phyloP scores from a whole-genome alignment of 768 basidiomycete genomes.

The Kwoniella pini region DNA sequence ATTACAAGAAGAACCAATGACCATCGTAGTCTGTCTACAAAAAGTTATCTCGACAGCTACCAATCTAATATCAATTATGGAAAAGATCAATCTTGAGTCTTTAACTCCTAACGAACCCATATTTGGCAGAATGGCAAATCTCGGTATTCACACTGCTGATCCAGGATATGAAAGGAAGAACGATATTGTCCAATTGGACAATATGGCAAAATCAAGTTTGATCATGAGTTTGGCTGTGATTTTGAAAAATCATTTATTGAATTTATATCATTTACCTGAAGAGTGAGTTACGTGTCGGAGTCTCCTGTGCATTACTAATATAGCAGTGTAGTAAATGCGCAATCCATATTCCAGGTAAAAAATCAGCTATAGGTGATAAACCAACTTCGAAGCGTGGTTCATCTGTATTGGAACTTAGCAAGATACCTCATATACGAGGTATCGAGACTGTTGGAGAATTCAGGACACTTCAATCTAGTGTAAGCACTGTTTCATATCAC shows the following conservation, averaged over 20 bases:
- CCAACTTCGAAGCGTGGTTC: constrained; percentile 68
- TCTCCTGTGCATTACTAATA: no score
- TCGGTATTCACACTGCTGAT: background rate
- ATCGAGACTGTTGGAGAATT: constrained; percentile 67
- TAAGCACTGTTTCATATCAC: constrained; percentile 55
- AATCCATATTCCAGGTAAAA: constrained; percentile 85
- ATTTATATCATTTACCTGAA: constrained; percentile 80
- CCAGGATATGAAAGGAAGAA: background rate
- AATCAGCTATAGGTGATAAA: constrained; percentile 83
- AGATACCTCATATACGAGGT: constrained; percentile 61
- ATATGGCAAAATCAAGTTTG: constrained; percentile 60
- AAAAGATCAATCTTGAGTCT: constrained; percentile 65
- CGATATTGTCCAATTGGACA: background rate
- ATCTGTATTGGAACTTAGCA: constrained; percentile 67
- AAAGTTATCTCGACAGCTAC: constrained; percentile 59
- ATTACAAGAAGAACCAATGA: constrained; percentile 86
- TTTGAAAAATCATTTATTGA: constrained; percentile 81
- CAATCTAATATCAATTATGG: constrained; percentile 73
- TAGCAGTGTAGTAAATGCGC: constrained; percentile 84
- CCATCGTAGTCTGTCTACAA: constrained; percentile 67
- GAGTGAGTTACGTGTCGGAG: constrained; percentile 71
- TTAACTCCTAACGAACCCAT: constrained; percentile 66
- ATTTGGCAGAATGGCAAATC: constrained; percentile 59
- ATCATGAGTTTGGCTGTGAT: constrained; percentile 82
- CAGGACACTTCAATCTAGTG: constrained; percentile 64